Conservation (phyloP, 2,329 filamentous ascomycete species). For the Fusarium graminum region DNA sequence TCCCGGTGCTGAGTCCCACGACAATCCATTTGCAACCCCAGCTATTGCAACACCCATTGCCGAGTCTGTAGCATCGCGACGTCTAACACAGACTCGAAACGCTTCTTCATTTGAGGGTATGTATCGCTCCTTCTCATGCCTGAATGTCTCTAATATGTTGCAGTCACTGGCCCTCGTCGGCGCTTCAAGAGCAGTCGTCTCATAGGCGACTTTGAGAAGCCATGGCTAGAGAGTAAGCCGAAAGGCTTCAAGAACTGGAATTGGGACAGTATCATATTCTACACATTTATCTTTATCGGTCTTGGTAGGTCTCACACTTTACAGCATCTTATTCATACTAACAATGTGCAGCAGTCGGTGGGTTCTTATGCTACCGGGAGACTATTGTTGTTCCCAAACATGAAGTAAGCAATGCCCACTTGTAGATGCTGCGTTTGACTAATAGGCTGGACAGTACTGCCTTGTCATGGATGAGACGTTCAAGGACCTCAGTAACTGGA, state of each 20-base stretch:
- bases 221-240: constrained; percentile 44
- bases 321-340: neutral
- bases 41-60: constrained; percentile 39
- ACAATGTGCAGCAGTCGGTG: constrained; percentile 28
- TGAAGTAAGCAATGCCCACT: constrained; percentile 24
- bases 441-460: constrained; percentile 38
- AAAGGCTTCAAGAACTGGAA: constrained; percentile 33
- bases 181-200: constrained; percentile 47
- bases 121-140: neutral
- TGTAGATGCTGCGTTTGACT: neutral
- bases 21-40: constrained; percentile 44
- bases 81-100: constrained; percentile 21
- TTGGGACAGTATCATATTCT: constrained; percentile 50
- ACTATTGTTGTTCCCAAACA: constrained; percentile 33
- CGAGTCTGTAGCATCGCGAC: constrained; percentile 32
- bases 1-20: constrained; percentile 30
- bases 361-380: constrained; percentile 42
- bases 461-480: constrained; percentile 46
- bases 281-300: constrained; percentile 40
- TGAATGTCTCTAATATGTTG: neutral
- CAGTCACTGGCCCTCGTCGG: constrained; percentile 49
- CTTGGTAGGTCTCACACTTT: constrained; percentile 29
- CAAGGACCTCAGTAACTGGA: constrained; percentile 59
- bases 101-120: constrained; percentile 37
- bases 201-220: constrained; percentile 46